These are phyloP conservation scores for Lactifluus volemus DNA, from an alignment of 768 basidiomycete genomes.

Conservation along the genomic window DNA sequence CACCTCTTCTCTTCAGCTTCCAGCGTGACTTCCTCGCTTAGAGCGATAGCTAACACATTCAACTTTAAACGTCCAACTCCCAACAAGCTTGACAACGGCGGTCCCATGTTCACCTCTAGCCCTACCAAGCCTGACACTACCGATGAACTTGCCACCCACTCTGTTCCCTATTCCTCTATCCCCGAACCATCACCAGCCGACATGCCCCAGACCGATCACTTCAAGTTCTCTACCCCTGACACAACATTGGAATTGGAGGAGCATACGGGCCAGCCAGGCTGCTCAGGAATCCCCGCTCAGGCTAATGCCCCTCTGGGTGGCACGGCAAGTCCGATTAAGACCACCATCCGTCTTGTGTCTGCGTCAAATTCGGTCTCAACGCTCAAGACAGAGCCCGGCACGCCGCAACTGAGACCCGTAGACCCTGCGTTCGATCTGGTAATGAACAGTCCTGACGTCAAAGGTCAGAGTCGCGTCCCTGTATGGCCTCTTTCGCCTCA, in stretches of 20 bases:
- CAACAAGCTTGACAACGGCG: constrained; percentile 23
- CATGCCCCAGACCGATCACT: constrained; percentile 41
- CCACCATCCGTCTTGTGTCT: constrained; percentile 41
- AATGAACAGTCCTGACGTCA: constrained; percentile 42
- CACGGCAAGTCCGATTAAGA: constrained; percentile 28
- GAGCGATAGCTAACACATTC: constrained; percentile 65
- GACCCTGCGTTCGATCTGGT: constrained; percentile 61
- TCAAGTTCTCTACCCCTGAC: constrained; percentile 36
- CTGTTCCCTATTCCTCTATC: constrained; percentile 18
- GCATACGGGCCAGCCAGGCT: constrained; percentile 50
- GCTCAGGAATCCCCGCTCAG: constrained; percentile 55
- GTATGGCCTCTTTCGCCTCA: constrained; percentile 37
- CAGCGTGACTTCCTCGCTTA: constrained; percentile 65
- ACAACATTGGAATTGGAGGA: constrained; percentile 30
- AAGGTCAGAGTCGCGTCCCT: constrained; percentile 19
- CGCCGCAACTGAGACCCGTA: constrained; percentile 60
- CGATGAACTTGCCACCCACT: constrained; percentile 14
- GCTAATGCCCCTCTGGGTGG: constrained; percentile 52
- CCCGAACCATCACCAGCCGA: constrained; percentile 11
- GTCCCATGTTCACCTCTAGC: constrained; percentile 22
- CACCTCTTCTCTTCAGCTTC: constrained; percentile 32
- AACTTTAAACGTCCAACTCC: constrained; percentile 52
- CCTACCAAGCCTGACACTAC: constrained; percentile 27
- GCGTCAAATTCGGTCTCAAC: constrained; percentile 7
- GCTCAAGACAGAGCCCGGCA: constrained; percentile 26